These are phyloP conservation scores for Nemania sp. DNA, from an alignment of 2,329 filamentous ascomycete genomes.

Conservation along the genomic window DNA sequence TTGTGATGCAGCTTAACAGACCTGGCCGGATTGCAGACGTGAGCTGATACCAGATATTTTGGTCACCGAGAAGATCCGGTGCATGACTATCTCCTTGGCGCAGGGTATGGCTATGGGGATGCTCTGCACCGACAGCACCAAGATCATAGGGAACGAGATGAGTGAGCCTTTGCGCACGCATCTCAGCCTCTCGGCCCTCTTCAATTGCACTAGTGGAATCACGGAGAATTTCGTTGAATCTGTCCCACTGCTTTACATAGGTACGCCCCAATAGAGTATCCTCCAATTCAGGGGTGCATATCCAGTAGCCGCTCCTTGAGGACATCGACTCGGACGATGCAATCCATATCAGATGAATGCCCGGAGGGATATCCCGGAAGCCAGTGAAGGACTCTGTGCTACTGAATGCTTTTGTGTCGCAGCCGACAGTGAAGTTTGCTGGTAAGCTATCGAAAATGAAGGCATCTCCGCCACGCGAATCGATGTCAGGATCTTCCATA, in stretches of 20 bases:
- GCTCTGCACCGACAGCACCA: slow-evolving; percentile 33
- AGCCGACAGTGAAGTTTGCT: slow-evolving; percentile 54
- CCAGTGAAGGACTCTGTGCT: slow-evolving; percentile 52
- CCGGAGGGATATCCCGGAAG: slow-evolving; percentile 57
- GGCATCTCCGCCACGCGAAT: slow-evolving; percentile 49
- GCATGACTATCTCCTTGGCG: slow-evolving; percentile 28
- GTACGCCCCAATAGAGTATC: slow-evolving; percentile 38
- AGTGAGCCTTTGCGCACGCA: slow-evolving; percentile 44
- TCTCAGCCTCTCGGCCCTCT: slow-evolving; percentile 48
- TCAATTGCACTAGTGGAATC: slow-evolving; percentile 52
- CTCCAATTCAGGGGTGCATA: slow-evolving; percentile 45
- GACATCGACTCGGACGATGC: slow-evolving; percentile 52
- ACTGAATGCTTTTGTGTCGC: slow-evolving; percentile 55
- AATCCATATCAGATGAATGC: slow-evolving; percentile 64
- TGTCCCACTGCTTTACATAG: slow-evolving; percentile 49
- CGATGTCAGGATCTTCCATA: slow-evolving; percentile 24
- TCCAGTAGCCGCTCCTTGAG: slow-evolving; percentile 61
- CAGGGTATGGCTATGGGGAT: slow-evolving; percentile 13
- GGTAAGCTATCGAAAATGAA: slow-evolving; percentile 58
- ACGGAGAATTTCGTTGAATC: slow-evolving; percentile 56
- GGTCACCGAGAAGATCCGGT: slow-evolving; percentile 35
- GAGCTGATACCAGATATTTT: slow-evolving; percentile 55
- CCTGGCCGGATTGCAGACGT: slow-evolving; percentile 51
- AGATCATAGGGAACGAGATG: slow-evolving; percentile 52
- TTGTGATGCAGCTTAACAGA: slow-evolving; percentile 53